Base-by-base conservation (phyloP, 2,329 filamentous ascomycete species). In the Talaromyces sp. region DNA sequence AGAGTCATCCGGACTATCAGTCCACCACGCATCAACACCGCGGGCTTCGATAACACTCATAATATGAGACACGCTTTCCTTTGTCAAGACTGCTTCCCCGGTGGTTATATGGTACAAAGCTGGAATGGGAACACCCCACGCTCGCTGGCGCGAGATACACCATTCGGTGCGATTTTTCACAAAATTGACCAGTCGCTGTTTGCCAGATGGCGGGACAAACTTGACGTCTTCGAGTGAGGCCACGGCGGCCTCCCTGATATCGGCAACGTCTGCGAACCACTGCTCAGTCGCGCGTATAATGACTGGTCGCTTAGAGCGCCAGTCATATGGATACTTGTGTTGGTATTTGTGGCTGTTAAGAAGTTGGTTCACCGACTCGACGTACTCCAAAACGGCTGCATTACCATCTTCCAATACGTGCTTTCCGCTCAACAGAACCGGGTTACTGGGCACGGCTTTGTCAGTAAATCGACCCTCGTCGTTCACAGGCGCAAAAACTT, bases 321-420 rank as follows among this genome's bases (percentile, higher is more conserved):
- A 99, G 75, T 99, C 94, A 67, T 97, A 96, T 0, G 94, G 94
- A 72, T 97, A 97, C 74, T 96, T 97, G 80, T 99, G 94, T 57
- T 82, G 82, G 71, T 93, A 88, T 60, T 81, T 81, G 66, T 95
- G 88, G 3, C 83, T 83, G 43, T 83, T 81, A 46, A 97, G 77
- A 3, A 97, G 83, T n/a, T 79, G 72, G 21, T 70, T 71, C 62
- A 86, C 79, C 0, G 82, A 78, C 27, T 80, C 77, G 2, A 97
- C 79, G 56, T 94, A 79, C 1, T 87, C 80, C 35, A 97, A 74
- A 0, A 97, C 87, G 3, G 84, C 83, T 55, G 81, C 77, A 38
- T 86, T 86, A 46, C 92, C 92, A 9, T 86, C 84, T 19, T 83
- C 83, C 32, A 92, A 80, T 9, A 96, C 91, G 0, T 85, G 80